Conservation (phyloP, 306 rosid species). For the Gastrolobium villosum region DNA sequence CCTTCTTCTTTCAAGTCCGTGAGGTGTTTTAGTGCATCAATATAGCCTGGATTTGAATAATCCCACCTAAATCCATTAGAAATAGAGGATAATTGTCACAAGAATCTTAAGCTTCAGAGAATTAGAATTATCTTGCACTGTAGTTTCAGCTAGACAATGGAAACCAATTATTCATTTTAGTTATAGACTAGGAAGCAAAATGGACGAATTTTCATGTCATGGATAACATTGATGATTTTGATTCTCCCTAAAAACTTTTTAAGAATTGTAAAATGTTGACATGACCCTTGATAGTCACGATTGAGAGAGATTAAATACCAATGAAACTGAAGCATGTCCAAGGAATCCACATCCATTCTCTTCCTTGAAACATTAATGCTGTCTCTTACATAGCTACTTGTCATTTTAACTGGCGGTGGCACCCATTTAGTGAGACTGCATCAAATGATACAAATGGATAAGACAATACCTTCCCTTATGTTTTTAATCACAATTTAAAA, state of each 20-base stretch:
- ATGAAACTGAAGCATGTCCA: slow-evolving; percentile 99
- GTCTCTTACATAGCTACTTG: slow-evolving; percentile 85
- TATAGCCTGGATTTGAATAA: slow-evolving; percentile 85
- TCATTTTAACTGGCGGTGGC: slow-evolving; percentile 98
- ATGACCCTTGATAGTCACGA: too few relatives aligned
- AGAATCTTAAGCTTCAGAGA: slow-evolving; percentile 6
- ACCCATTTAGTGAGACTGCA: slow-evolving; percentile 98
- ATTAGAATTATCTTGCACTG: slow-evolving; percentile 23
- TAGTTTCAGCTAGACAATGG: slow-evolving; percentile 26
- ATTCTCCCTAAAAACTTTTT: neutral
- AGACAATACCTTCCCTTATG: too few relatives aligned
- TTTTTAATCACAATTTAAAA: too few relatives aligned
- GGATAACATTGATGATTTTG: neutral
- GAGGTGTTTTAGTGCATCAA: slow-evolving; percentile 94
- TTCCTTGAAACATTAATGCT: slow-evolving; percentile 83
- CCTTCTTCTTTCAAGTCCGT: slow-evolving; percentile 93
- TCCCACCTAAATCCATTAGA: slow-evolving; percentile 84
- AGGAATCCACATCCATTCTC: slow-evolving; percentile 94
- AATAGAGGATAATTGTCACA: slow-evolving; percentile 37
- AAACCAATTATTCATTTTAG: slow-evolving; percentile 23
- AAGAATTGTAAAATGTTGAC: slow-evolving; percentile 23
- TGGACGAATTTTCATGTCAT: neutral
- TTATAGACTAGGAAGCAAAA: slow-evolving; percentile 22
- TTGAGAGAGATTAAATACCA: slow-evolving; percentile 61
- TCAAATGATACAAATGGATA: slow-evolving; percentile 43